Base-by-base conservation (phyloP, 208 protist genomes). In the Crithidia mellificae region DNA sequence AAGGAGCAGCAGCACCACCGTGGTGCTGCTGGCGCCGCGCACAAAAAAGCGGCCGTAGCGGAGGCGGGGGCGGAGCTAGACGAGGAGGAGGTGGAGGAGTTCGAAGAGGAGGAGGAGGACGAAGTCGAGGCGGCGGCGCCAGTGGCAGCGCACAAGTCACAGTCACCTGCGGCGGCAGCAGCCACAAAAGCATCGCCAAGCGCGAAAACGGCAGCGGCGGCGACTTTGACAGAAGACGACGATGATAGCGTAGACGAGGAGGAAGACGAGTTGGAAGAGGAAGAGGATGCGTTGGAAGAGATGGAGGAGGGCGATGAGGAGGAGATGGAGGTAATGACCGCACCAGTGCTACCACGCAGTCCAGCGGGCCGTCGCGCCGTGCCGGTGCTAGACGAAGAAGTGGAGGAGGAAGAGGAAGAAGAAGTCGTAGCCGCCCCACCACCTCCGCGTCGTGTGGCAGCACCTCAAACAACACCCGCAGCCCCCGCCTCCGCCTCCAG, bases 201-300 rank as follows among this genome's bases (percentile, higher is more conserved):
- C n/a, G n/a, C n/a, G n/a, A n/a, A n/a, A n/a, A n/a, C n/a, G n/a
- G n/a, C n/a, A n/a, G n/a, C n/a, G n/a, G n/a, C n/a, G n/a, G n/a
- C n/a, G n/a, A n/a, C n/a, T n/a, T n/a, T n/a, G n/a, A n/a, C n/a
- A n/a, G n/a, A n/a, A n/a, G n/a, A n/a, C n/a, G 62, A 43, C n/a
- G 62, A 61, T 27, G 71, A 63, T 24, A 46, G 8, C 9, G 53
- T 49, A 17, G 57, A 72, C 46, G 61, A 72, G 43, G 57, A 71
- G 50, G 55, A 67, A 34, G 67, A 80, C 4, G 67, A 80, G n/a
- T 41, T 63, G 6, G 62, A 66, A 30, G 63, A 44, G n/a, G n/a
- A n/a, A n/a, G n/a, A n/a, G n/a, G 44, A 67, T 2, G 53, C 59
- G 20, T 25, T 36, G 38, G 53, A 43, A 25, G 39, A 34, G 15